A percentile compares a stretch with the other conserved stretches of the same genome.
These are phyloP conservation scores for Fusarium goolgardi DNA, from an alignment of 2,329 filamentous ascomycete species.

Conservation along the genomic window DNA sequence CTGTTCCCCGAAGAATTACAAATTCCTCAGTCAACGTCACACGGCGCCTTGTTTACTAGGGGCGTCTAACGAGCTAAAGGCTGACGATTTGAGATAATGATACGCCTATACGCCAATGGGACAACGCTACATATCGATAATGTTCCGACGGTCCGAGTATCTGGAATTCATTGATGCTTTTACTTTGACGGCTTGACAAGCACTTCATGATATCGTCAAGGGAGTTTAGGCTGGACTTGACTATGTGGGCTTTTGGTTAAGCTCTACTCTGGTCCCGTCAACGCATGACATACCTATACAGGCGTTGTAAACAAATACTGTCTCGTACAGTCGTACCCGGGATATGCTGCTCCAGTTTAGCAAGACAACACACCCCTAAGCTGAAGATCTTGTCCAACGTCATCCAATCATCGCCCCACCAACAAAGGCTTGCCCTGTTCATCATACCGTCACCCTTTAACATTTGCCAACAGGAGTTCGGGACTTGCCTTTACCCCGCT, in stretches of 20 bases:
- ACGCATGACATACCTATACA: slow-evolving; percentile 7
- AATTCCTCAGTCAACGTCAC: slow-evolving; percentile 39
- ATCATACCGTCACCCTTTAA: slow-evolving; percentile 29
- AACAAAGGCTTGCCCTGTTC: slow-evolving; percentile 32
- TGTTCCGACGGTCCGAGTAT: slow-evolving; percentile 23
- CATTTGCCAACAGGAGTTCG: slow-evolving; percentile 29
- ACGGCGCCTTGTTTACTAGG: slow-evolving; percentile 18
- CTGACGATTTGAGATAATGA: slow-evolving; percentile 36
- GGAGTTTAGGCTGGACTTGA: slow-evolving; percentile 1
- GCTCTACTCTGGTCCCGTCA: background rate
- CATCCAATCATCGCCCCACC: slow-evolving; percentile 48
- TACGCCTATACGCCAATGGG: slow-evolving; percentile 9
- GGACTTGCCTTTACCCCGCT: slow-evolving; percentile 47
- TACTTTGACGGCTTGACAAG: slow-evolving; percentile 8
- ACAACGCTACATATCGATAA: background rate
- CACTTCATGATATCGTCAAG: background rate
- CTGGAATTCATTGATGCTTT: slow-evolving; percentile 3
- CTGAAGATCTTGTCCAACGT: slow-evolving; percentile 43
- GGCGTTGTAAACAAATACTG: slow-evolving; percentile 24
- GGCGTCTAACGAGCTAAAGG: slow-evolving; percentile 40
- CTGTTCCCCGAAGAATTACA: slow-evolving; percentile 24
- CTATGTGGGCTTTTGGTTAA: background rate
- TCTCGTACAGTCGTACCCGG: slow-evolving; percentile 11
- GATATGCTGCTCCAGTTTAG: slow-evolving; percentile 25
- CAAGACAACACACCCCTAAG: slow-evolving; percentile 20